A percentile compares a stretch with the other conserved stretches of the same genome.
Conservation (phyloP, 1,284 basidiomycete species). For the Stereum hirsutum region DNA sequence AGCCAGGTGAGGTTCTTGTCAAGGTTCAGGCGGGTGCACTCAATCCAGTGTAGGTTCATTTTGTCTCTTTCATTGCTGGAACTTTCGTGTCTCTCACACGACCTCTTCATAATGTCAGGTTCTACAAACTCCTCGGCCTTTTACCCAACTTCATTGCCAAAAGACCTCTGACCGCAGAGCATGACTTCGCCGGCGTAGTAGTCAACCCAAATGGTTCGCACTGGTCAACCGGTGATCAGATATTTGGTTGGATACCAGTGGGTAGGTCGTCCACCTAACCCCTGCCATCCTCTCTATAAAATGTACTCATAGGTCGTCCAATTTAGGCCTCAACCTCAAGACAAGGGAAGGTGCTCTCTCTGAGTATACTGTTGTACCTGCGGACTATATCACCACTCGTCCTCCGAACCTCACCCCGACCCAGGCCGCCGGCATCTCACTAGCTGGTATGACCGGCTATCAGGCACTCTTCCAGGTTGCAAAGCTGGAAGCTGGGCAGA, state of each 20-base stretch:
- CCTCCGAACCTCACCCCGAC: slow-evolving; percentile 38
- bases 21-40: slow-evolving; percentile 55
- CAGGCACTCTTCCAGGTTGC: slow-evolving; percentile 35
- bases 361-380: slow-evolving; percentile 39
- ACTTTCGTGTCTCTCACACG: background rate
- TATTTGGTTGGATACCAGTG: slow-evolving; percentile 42
- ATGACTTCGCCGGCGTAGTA: slow-evolving; percentile 55
- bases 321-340: slow-evolving; percentile 12
- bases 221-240: slow-evolving; percentile 46
- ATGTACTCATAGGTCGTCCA: background rate
- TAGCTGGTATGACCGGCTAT: slow-evolving; percentile 48
- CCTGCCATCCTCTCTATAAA: background rate
- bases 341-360: slow-evolving; percentile 41
- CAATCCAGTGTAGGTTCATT: slow-evolving; percentile 49
- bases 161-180: slow-evolving; percentile 44
- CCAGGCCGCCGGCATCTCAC: slow-evolving; percentile 48
- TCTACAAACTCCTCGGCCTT: slow-evolving; percentile 46
- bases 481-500: slow-evolving; percentile 34
- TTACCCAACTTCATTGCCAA: slow-evolving; percentile 38
- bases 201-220: slow-evolving; percentile 41
- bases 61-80: background rate
- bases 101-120: slow-evolving; percentile 22
- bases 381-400: slow-evolving; percentile 30
- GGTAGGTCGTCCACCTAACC: slow-evolving; percentile 19
- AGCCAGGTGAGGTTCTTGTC: slow-evolving; percentile 43